Conservation (phyloP, 495 filamentous ascomycete genomes). For the Penicillium manginii region DNA sequence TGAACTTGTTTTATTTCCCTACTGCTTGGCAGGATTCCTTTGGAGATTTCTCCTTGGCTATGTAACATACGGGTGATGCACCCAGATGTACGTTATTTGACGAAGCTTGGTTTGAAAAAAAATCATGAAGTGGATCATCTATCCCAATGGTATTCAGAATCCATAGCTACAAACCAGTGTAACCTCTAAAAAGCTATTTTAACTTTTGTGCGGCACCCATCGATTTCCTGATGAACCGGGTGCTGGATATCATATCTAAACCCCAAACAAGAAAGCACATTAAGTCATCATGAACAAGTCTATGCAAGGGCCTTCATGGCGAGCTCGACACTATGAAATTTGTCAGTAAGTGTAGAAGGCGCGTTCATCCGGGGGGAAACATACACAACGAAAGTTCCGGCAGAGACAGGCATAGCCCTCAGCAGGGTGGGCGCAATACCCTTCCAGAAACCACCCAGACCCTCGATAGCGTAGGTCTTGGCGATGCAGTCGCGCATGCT, state of each 20-base stretch:
- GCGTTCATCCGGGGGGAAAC: constrained; percentile 18
- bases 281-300: constrained; percentile 23
- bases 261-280: constrained; percentile 19
- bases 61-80: constrained; percentile 14
- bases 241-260: constrained; percentile 38
- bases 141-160: neutral
- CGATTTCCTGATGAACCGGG: constrained; percentile 24
- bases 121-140: neutral
- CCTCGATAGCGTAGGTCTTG: constrained; percentile 79
- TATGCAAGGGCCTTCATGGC: constrained; percentile 52
- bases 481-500: constrained; percentile 88
- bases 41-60: constrained; percentile 43
- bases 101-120: neutral
- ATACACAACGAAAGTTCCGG: constrained; percentile 89
- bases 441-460: constrained; percentile 89
- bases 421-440: constrained; percentile 91
- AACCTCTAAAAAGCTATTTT: constrained; percentile 19
- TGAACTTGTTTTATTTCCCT: constrained; percentile 57
- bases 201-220: constrained; percentile 30
- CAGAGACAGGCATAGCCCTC: constrained; percentile 96
- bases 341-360: constrained; percentile 10
- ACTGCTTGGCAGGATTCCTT: constrained; percentile 49
- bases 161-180: constrained; percentile 14
- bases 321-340: constrained; percentile 43
- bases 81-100: neutral